Conservation (phyloP, 2,329 filamentous ascomycete species). For the Diaporthe citrichinensis region DNA sequence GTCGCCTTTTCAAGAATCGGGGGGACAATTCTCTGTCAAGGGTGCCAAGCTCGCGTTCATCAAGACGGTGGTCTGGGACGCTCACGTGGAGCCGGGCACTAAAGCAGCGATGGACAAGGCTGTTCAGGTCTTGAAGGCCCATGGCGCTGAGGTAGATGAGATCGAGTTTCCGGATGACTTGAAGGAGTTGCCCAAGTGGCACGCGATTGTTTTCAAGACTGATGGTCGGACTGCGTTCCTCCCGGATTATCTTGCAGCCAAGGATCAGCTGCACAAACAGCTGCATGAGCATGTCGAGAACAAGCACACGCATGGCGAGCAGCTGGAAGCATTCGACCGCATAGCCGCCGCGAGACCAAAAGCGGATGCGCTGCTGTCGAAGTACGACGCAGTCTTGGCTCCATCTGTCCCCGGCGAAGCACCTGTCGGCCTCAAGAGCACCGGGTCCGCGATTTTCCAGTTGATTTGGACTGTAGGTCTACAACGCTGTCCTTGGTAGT, state of each 20-base stretch:
- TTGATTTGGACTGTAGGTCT: slow-evolving; percentile 65
- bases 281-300: slow-evolving; percentile 68
- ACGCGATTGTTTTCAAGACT: slow-evolving; percentile 61
- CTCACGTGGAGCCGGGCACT: not conserved
- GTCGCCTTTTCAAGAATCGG: slow-evolving; percentile 35
- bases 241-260: slow-evolving; percentile 64
- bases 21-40: slow-evolving; percentile 22
- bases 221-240: slow-evolving; percentile 69
- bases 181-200: slow-evolving; percentile 64
- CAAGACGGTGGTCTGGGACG: slow-evolving; percentile 37
- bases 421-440: slow-evolving; percentile 65
- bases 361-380: slow-evolving; percentile 65
- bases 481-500: not conserved
- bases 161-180: slow-evolving; percentile 67
- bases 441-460: slow-evolving; percentile 68
- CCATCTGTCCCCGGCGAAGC: slow-evolving; percentile 74
- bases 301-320: slow-evolving; percentile 59
- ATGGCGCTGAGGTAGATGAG: slow-evolving; percentile 70
- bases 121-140: slow-evolving; percentile 53
- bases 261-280: slow-evolving; percentile 59
- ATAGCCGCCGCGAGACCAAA: slow-evolving; percentile 67
- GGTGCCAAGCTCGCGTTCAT: slow-evolving; percentile 37
- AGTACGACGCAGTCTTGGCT: slow-evolving; percentile 69
- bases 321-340: slow-evolving; percentile 68
- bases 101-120: slow-evolving; percentile 58